Conservation (phyloP, 2,329 filamentous ascomycete genomes). For the Fusarium keratoplasticum region DNA sequence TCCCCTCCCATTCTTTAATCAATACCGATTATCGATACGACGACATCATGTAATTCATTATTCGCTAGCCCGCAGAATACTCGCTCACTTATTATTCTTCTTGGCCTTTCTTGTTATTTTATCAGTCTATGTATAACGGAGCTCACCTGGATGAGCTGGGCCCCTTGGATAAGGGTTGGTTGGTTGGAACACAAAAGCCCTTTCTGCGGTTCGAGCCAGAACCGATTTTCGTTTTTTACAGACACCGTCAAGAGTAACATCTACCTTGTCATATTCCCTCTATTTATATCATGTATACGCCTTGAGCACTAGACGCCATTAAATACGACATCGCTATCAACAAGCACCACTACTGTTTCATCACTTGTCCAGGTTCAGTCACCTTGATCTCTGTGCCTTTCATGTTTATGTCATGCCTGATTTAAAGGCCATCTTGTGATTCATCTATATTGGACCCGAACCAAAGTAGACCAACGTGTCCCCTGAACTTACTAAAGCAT, state of each 20-base stretch:
- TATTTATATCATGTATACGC: background rate
- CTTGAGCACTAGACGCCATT: conserved; percentile 12
- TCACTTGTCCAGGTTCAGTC: background rate
- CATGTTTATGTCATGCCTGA: background rate
- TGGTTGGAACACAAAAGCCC: conserved; percentile 3
- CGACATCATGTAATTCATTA: background rate
- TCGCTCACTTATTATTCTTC: conserved; percentile 13
- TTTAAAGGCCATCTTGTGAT: background rate
- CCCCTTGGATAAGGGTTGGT: conserved; percentile 12
- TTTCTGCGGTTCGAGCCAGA: conserved; percentile 5
- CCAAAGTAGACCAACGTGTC: background rate
- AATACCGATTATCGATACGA: background rate
- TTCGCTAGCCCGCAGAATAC: conserved; percentile 1
- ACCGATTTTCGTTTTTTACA: background rate
- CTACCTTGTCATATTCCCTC: conserved; percentile 3
- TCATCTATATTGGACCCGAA: background rate
- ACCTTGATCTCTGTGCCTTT: background rate
- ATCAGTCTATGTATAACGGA: background rate
- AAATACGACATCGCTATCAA: background rate
- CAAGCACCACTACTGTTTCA: background rate
- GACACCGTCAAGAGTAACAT: conserved; percentile 25
- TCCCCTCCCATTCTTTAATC: background rate
- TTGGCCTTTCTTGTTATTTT: background rate
- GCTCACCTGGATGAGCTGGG: background rate
- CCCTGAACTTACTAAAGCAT: background rate